phyloP scores from a whole-genome alignment of 1,139 yeast genomes.

The Geotrichum bryndzae region DNA sequence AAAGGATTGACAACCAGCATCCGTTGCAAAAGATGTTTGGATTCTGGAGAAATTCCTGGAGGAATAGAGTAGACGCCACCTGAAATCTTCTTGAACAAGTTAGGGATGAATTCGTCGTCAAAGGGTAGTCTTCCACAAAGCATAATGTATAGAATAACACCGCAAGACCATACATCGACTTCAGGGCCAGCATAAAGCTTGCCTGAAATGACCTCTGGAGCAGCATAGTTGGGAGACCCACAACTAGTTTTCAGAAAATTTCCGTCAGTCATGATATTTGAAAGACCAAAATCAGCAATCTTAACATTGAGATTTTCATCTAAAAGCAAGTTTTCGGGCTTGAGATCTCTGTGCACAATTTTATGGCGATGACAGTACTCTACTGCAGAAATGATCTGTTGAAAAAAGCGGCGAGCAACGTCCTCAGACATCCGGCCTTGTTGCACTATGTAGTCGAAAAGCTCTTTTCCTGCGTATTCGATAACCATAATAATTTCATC shows the following conservation, averaged over 20 bases:
- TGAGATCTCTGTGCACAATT: constrained; percentile 93
- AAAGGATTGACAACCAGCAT: constrained; percentile 97
- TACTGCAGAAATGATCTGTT: constrained; percentile 95
- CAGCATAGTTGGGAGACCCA: constrained; percentile 97
- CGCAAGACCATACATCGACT: constrained; percentile 98
- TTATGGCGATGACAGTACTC: constrained; percentile 97
- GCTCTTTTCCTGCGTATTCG: constrained; percentile 93
- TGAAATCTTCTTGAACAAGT: constrained; percentile 86
- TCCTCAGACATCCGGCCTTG: constrained; percentile 91
- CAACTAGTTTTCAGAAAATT: constrained; percentile 92
- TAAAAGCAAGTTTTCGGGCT: constrained; percentile 85
- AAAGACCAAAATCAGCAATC: constrained; percentile 93
- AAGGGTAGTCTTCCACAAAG: constrained; percentile 95
- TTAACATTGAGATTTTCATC: constrained; percentile 91
- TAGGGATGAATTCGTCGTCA: constrained; percentile 96
- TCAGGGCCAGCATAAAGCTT: constrained; percentile 97
- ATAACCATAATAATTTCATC: constrained; percentile 98
- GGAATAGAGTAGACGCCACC: constrained; percentile 95
- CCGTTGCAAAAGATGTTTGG: constrained; percentile 75
- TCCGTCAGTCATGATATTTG: constrained; percentile 97
- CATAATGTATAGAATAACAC: constrained; percentile 94
- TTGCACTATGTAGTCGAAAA: constrained; percentile 93
- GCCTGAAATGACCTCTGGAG: constrained; percentile 96
- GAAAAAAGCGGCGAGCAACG: constrained; percentile 92
- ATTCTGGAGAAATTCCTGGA: constrained; percentile 79